Base-by-base conservation (phyloP, 495 filamentous ascomycete genomes). In the Podospora appendiculata region DNA sequence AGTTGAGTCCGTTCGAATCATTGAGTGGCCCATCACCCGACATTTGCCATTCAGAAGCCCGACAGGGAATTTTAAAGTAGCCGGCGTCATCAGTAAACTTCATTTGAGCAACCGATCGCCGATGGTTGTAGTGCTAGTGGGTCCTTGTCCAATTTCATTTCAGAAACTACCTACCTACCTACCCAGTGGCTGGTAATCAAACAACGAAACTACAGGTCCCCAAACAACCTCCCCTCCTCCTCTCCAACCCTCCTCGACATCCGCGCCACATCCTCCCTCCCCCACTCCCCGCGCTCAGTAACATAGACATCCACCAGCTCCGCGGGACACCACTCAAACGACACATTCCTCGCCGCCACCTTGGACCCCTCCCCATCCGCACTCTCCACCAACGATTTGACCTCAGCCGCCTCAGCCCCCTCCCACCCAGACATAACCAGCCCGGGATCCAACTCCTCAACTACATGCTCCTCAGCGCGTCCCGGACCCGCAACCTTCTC, bases 241-340 rank as follows among this genome's bases (percentile, higher is more conserved):
- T 41, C 49, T 7, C 51, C 55, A 3, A 74, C 48, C 62, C 52
- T 54, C 11, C 48, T 49, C 0, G 69, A 70, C 5, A 58, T 57
- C 39, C 50, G 32, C 4, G 49, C 51, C 4, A 73, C 69, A 32
- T 73, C 56, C 34, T 66, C 45, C 32, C 47, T 39, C 3, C 47
- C 62, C 64, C 60, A 71, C 32, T 65, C 51, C 3, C 72, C 73
- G 9, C 72, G 58, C 41, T 87, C 83, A 6, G 77, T 79, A 45
- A 84, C 56, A 54, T 82, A 85, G 0, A 58, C 70, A 60, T 86
- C 75, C 0, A 87, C 69, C 25, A 77, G 63, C 1, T 53, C 46
- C 5, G 71, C 59, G 1, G 78, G 73, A 8, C 85, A 70, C 83
- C 83, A 86, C 65, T 89, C 84, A 51, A 87, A 87, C 50, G 82